These are phyloP conservation scores for Globisporangium okanoganense DNA, from an alignment of 352 stramenopile genomes.

Conservation along the genomic window DNA sequence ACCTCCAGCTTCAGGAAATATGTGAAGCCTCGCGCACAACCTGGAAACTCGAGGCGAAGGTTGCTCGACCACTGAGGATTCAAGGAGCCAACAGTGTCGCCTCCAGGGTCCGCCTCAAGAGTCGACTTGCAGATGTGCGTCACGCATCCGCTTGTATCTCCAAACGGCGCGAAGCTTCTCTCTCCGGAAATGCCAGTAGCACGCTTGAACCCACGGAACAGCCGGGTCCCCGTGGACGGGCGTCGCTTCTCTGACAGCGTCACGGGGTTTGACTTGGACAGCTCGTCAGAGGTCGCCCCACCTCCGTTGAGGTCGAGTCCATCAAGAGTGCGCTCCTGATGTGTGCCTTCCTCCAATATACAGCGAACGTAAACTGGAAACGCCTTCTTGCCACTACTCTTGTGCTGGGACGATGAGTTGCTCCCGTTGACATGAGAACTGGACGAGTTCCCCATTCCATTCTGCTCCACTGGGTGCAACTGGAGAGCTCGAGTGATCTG, in stretches of 20 bases:
- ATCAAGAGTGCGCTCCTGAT: slow-evolving; percentile 71
- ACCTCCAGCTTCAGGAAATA: slow-evolving; percentile 81
- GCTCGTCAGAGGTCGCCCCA: slow-evolving; percentile 10
- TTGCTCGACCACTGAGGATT: slow-evolving; percentile 73
- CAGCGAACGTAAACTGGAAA: slow-evolving; percentile 69
- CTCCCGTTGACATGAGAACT: not conserved
- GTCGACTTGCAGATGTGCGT: slow-evolving; percentile 60
- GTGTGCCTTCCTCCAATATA: slow-evolving; percentile 71
- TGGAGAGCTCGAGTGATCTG: slow-evolving; percentile 74
- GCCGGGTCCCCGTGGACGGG: slow-evolving; percentile 56
- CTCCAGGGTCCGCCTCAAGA: slow-evolving; percentile 21
- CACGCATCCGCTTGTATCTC: slow-evolving; percentile 73
- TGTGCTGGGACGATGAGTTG: not conserved
- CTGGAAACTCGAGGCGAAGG: slow-evolving; percentile 71
- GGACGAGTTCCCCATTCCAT: slow-evolving; percentile 2
- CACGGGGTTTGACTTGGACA: slow-evolving; percentile 16
- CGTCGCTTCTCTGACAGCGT: slow-evolving; percentile 29
- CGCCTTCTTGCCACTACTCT: slow-evolving; percentile 35
- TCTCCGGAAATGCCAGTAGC: slow-evolving; percentile 71
- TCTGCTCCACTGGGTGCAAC: slow-evolving; percentile 38
- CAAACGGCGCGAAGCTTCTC: slow-evolving; percentile 62
- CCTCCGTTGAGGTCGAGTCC: slow-evolving; percentile 46
- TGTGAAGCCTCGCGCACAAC: slow-evolving; percentile 64
- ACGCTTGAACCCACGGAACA: slow-evolving; percentile 73
- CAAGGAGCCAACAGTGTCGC: slow-evolving; percentile 16